Conservation (phyloP, 2,329 filamentous ascomycete species). For the Stagonosporopsis chrysanthemi region DNA sequence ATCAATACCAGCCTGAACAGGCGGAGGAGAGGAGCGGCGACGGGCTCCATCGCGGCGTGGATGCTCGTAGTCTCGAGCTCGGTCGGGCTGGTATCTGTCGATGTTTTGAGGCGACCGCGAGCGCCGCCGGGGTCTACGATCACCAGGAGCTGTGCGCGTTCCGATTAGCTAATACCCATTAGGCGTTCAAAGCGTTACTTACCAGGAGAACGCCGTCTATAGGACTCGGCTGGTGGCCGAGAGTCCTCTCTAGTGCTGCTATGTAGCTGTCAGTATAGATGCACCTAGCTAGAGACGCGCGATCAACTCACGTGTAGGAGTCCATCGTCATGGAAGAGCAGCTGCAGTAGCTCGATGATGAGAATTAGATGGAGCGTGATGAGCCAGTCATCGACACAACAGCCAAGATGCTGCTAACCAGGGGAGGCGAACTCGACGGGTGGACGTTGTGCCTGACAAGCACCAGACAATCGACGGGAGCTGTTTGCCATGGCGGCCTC, state of each 20-base stretch:
- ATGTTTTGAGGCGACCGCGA: constrained; percentile 76
- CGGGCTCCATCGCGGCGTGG: constrained; percentile 67
- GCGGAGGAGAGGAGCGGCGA: constrained; percentile 67
- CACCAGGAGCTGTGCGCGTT: constrained; percentile 31
- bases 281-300: neutral
- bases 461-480: constrained; percentile 43
- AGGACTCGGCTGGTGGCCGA: constrained; percentile 55
- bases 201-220: constrained; percentile 74
- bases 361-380: constrained; percentile 11
- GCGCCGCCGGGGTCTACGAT: constrained; percentile 56
- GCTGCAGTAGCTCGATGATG: constrained; percentile 1
- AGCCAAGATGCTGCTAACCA: constrained; percentile 24
- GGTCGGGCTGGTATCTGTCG: constrained; percentile 79
- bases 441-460: constrained; percentile 33
- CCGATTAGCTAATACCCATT: constrained; percentile 11
- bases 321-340: constrained; percentile 39
- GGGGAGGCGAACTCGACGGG: constrained; percentile 32
- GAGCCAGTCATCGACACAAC: constrained; percentile 30
- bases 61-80: constrained; percentile 72
- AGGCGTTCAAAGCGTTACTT: constrained; percentile 44
- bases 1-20: constrained; percentile 74
- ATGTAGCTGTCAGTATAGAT: constrained; percentile 23
- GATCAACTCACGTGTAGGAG: constrained; percentile 47
- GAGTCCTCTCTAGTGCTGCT: constrained; percentile 61
- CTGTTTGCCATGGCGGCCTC: constrained; percentile 54